Evolutionary conservation across 768 basidiomycete genomes (phyloP).

Genomic region (Leccinum arenicola): DNA sequence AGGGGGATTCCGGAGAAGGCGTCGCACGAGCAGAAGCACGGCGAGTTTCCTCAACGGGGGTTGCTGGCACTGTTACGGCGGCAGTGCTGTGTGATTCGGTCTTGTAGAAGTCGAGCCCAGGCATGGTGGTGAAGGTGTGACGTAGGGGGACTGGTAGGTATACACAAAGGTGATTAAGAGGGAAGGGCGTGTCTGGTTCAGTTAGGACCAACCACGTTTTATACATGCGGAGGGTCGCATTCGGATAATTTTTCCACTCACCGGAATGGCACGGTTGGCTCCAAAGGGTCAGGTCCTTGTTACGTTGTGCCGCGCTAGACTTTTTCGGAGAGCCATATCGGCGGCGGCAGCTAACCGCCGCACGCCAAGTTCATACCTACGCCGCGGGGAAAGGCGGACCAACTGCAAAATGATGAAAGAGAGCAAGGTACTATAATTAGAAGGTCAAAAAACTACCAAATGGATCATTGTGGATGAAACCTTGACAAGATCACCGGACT

Average conservation of each 20-base stretch:
- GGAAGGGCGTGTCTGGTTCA: background rate
- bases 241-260: constrained; percentile 15
- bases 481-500: background rate
- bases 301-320: constrained; percentile 23
- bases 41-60: constrained; percentile 5
- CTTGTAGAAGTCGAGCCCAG: constrained; percentile 35
- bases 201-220: constrained; percentile 8
- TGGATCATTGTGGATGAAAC: constrained; percentile 7
- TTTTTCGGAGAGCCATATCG: constrained; percentile 7
- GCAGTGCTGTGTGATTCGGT: constrained; percentile 3
- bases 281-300: constrained; percentile 21
- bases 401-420: background rate
- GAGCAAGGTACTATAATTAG: constrained; percentile 8
- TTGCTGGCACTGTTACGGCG: background rate
- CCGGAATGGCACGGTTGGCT: constrained; percentile 8
- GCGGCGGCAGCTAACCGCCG: background rate
- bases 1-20: constrained; percentile 10
- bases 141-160: constrained; percentile 9
- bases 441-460: constrained; percentile 3
- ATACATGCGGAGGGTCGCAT: constrained; percentile 17
- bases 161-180: constrained; percentile 24
- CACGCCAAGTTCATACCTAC: constrained; percentile 3
- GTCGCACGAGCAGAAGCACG: background rate
- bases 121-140: constrained; percentile 24
- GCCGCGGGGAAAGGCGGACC: constrained; percentile 26